Base-by-base conservation (phyloP, 2,329 filamentous ascomycete genomes). In the Xylariaceae sp. region DNA sequence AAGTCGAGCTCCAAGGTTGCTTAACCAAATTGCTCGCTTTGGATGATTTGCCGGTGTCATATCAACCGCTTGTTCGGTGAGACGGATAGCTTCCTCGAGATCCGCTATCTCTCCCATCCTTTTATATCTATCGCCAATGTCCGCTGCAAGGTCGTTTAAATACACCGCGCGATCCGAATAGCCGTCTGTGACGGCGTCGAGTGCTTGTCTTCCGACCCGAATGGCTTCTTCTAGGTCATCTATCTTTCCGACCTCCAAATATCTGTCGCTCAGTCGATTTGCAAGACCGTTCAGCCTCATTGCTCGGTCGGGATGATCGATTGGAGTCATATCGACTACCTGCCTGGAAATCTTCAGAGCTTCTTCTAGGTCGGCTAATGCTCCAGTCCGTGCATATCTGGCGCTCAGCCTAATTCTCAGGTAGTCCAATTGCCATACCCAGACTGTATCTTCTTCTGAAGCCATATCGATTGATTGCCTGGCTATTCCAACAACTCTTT, bases 211-310 rank as follows among this genome's bases (percentile, higher is more conserved):
- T 5, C 31, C 31, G 12, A 34, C n/a, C 8, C n/a, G 12, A 4
- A 37, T 37, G 34, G 34, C 34, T 37, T 37, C 34, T 37, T 37
- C 34, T 11, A 37, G 34, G 17, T 37, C 34, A 16, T 7, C 14
- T 37, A 37, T 37, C 6, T 11, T n/a, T 17, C 34, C 34, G 8
- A 16, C 17, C 17, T n/a, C 17, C 17, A 21, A 16, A 37, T 37
- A 37, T 19, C 34, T 37, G 31, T 34, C 31, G 31, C 31, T 14
- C 11, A 34, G 31, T 5, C 31, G 17, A 19, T 28, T 28, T 14
- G 36, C 50, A 26, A 53, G 29, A 37, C 37, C 41, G 17, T 29
- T 43, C 26, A 54, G 41, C 16, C 33, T 14, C 17, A 19, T 24
- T 7, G 51, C 51, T 21, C 33, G 28, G 17, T 48, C 36, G 4